Evolutionary conservation across 805 yeast genomes (phyloP).

Genomic region (Yarrowia bubula): DNA sequence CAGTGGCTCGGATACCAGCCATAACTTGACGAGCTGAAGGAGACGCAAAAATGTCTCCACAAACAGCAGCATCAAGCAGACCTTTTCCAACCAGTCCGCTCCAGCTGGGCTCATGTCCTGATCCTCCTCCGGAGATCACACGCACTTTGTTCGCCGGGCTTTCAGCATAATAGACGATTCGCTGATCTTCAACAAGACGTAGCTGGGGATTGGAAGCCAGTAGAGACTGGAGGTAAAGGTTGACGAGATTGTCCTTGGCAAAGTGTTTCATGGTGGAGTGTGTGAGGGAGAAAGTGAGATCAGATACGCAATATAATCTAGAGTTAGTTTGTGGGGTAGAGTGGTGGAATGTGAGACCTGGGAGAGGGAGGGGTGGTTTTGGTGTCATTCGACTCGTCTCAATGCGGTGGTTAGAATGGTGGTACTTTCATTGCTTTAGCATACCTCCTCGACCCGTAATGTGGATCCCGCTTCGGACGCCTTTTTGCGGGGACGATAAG

Average conservation of each 20-base stretch:
- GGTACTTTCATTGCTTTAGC: neutral
- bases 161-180: neutral
- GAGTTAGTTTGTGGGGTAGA: neutral
- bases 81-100: slow-evolving; percentile 89
- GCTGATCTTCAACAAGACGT: slow-evolving; percentile 21
- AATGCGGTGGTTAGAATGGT: neutral
- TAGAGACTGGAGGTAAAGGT: slow-evolving; percentile 9
- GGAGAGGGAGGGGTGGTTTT: neutral
- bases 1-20: slow-evolving; percentile 63
- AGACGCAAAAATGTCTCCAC: slow-evolving; percentile 87
- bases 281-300: neutral
- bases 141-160: slow-evolving; percentile 40
- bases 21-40: slow-evolving; percentile 88
- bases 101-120: slow-evolving; percentile 68
- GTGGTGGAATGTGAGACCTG: neutral
- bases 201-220: slow-evolving; percentile 9
- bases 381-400: neutral
- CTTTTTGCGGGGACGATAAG: neutral
- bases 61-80: slow-evolving; percentile 78
- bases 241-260: neutral
- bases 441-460: neutral
- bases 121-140: slow-evolving; percentile 55
- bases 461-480: too few relatives aligned
- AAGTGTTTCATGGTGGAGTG: slow-evolving; percentile 8
- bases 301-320: neutral